Percentiles rank a stretch among this genome's conserved stretches.
Conservation (phyloP, 2,329 filamentous ascomycete species). For the Hysterium pulicare region DNA sequence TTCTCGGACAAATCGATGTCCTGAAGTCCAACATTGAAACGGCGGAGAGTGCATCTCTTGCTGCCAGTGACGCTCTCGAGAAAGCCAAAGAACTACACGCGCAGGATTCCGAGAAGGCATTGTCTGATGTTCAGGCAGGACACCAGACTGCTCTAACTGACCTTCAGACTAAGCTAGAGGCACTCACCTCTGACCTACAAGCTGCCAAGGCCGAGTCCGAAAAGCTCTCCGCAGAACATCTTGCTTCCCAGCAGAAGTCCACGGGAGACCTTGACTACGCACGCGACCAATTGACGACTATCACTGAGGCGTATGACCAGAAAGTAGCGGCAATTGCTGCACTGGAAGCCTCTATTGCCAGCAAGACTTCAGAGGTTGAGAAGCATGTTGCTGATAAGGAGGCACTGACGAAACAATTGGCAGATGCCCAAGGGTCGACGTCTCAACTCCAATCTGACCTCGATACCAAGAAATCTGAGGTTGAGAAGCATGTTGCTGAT, state of each 20-base stretch:
- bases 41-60: conserved; percentile 19
- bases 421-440: conserved; percentile 5
- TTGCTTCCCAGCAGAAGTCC: neutral
- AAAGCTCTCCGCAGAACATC: neutral
- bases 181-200: conserved; percentile 2
- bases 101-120: neutral
- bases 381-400: conserved; percentile 8
- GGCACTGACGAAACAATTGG: conserved; percentile 15
- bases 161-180: conserved; percentile 2
- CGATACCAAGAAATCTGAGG: conserved; percentile 23
- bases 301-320: conserved; percentile 2
- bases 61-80: conserved; percentile 10
- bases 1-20: conserved; percentile 22
- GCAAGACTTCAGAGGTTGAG: neutral
- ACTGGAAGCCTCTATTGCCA: neutral
- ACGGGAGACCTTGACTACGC: conserved; percentile 2
- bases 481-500: conserved; percentile 3
- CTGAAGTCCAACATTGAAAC: conserved; percentile 23
- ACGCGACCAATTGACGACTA: neutral
- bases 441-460: conserved; percentile 17
- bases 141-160: conserved; percentile 1
- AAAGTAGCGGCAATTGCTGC: conserved; percentile 1
- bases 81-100: conserved; percentile 4
- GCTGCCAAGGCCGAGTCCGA: conserved; percentile 3
- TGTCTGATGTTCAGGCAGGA: neutral